phyloP scores from a whole-genome alignment of 352 stramenopile species.

The Phytophthora agathidicida region DNA sequence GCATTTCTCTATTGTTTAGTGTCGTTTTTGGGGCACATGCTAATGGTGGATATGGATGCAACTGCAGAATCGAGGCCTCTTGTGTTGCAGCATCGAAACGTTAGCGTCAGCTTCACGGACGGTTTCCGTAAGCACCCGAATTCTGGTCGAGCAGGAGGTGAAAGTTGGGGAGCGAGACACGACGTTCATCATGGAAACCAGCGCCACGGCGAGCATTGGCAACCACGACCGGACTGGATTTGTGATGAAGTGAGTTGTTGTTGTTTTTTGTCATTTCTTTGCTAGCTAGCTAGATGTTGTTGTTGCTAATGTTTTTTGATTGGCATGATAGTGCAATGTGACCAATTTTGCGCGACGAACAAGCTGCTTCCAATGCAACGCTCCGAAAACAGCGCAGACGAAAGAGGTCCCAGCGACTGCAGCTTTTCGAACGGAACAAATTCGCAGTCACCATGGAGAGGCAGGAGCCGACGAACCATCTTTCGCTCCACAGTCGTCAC shows the following conservation, averaged over 20 bases:
- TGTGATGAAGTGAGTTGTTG: constrained; percentile 54
- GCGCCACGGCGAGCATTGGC: constrained; percentile 21
- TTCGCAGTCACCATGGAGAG: not conserved
- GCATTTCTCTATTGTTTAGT: not conserved
- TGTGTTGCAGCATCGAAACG: constrained; percentile 48
- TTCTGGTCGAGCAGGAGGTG: constrained; percentile 7
- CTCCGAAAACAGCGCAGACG: constrained; percentile 35
- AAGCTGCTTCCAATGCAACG: constrained; percentile 78
- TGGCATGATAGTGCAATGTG: constrained; percentile 58
- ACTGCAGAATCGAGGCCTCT: constrained; percentile 57
- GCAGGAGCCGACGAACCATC: not conserved
- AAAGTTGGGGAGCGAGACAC: constrained; percentile 8
- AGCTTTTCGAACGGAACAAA: constrained; percentile 14
- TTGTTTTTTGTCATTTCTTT: not conserved
- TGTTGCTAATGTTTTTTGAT: not conserved
- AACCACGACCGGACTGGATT: constrained; percentile 68
- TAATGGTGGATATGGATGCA: constrained; percentile 1
- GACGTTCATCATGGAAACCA: constrained; percentile 14
- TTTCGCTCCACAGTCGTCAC: not conserved
- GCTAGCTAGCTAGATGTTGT: no score
- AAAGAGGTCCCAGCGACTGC: constrained; percentile 42
- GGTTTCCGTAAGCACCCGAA: constrained; percentile 33
- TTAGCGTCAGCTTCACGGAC: constrained; percentile 59
- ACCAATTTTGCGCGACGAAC: constrained; percentile 73
- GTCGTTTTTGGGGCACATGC: not conserved